phyloP scores from a whole-genome alignment of 495 filamentous ascomycete genomes.

The Penicillium chermesinum region DNA sequence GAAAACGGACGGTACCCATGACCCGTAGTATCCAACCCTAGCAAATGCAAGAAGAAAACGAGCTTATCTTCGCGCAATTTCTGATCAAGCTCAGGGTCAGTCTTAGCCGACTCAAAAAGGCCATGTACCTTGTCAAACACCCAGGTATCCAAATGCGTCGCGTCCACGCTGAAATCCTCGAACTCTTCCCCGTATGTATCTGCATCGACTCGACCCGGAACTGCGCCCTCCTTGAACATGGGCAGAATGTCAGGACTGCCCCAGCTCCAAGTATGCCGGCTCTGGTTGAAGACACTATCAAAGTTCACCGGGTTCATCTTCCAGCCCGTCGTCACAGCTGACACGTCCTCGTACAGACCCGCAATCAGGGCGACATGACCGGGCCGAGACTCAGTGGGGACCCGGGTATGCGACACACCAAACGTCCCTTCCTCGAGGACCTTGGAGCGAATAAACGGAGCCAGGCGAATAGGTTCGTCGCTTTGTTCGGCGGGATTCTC shows the following conservation, averaged over 20 bases:
- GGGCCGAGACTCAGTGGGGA: constrained; percentile 94
- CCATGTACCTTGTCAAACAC: constrained; percentile 91
- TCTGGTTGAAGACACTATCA: constrained; percentile 97
- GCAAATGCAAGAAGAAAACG: constrained; percentile 93
- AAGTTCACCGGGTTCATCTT: constrained; percentile 98
- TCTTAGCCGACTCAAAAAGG: constrained; percentile 73
- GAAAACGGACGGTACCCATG: constrained; percentile 89
- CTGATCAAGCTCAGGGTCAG: constrained; percentile 68
- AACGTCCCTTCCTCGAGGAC: constrained; percentile 92
- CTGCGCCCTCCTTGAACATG: constrained; percentile 94
- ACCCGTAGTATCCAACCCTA: constrained; percentile 93
- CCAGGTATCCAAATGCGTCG: constrained; percentile 79
- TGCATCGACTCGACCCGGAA: constrained; percentile 79
- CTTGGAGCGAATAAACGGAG: constrained; percentile 89
- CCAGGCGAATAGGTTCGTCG: constrained; percentile 64
- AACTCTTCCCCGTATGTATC: constrained; percentile 76
- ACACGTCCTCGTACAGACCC: constrained; percentile 97
- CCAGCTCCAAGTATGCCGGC: constrained; percentile 97
- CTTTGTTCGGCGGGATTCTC: constrained; percentile 47
- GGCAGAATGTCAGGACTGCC: constrained; percentile 95
- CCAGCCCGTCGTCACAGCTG: constrained; percentile 95
- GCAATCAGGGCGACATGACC: constrained; percentile 98
- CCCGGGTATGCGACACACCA: constrained; percentile 94
- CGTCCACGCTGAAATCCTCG: constrained; percentile 87
- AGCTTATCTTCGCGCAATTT: constrained; percentile 76